These are phyloP conservation scores for Jaltomata sinuosa DNA, from an alignment of 257 asterid genomes.

Conservation along the genomic window DNA sequence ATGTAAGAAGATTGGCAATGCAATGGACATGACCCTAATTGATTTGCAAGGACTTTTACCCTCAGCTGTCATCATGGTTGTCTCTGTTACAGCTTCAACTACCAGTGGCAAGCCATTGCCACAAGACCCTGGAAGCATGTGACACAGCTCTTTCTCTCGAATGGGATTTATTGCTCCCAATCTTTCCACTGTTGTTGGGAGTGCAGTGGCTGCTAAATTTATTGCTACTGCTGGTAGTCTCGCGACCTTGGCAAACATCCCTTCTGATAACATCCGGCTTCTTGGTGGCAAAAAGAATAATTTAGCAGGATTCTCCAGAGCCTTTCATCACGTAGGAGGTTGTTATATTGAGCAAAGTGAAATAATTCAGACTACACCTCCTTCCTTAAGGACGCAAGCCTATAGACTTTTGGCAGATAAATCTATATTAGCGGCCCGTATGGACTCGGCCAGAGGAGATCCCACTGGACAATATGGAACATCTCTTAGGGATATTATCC, in stretches of 20 bases:
- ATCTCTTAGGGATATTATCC: conserved; percentile 56
- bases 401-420: conserved; percentile 86
- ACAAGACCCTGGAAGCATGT: conserved; percentile 77
- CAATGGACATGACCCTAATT: conserved; percentile 77
- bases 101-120: conserved; percentile 96
- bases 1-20: conserved; percentile 82
- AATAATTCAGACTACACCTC: conserved; percentile 80
- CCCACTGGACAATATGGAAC: conserved; percentile 78
- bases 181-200: conserved; percentile 87
- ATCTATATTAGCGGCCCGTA: conserved; percentile 90
- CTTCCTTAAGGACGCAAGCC: conserved; percentile 80
- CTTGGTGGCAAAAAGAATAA: conserved; percentile 90
- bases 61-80: conserved; percentile 89
- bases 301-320: conserved; percentile 87
- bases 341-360: conserved; percentile 79
- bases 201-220: conserved; percentile 93
- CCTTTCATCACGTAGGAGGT: conserved; percentile 49
- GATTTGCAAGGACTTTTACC: conserved; percentile 93
- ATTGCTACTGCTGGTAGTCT: conserved; percentile 98
- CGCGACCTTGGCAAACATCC: conserved; percentile 77
- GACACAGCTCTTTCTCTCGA: conserved; percentile 72
- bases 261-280: conserved; percentile 92
- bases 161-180: conserved; percentile 96
- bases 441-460: conserved; percentile 75
- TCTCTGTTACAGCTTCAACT: conserved; percentile 90